phyloP scores from a whole-genome alignment of 805 yeast genomes.

The Kodamaea nitidulidarum region DNA sequence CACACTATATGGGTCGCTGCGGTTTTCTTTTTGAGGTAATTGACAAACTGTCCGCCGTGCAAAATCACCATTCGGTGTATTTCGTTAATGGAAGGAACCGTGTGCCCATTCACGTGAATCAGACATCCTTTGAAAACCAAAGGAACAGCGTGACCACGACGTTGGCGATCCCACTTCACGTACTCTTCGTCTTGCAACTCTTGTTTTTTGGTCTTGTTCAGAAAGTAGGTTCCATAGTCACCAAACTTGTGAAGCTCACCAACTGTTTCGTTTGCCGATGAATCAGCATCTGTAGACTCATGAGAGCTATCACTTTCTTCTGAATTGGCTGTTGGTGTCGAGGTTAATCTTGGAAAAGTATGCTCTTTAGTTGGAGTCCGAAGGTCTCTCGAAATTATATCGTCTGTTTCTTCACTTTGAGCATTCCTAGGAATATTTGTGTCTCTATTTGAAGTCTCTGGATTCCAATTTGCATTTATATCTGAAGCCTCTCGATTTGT shows the following conservation, averaged over 20 bases:
- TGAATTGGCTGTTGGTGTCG: not conserved
- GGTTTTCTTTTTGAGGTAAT: constrained; percentile 65
- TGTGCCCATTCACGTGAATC: constrained; percentile 85
- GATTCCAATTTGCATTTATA: too few relatives aligned
- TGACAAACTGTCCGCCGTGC: constrained; percentile 77
- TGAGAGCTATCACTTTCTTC: not conserved
- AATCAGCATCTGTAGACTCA: not conserved
- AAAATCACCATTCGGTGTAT: constrained; percentile 66
- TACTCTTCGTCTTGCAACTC: constrained; percentile 52
- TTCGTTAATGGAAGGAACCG: constrained; percentile 71
- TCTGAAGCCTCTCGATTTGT: too few relatives aligned
- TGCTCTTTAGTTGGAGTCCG: too few relatives aligned
- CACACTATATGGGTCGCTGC: constrained; percentile 84
- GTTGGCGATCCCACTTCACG: constrained; percentile 44
- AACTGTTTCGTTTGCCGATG: not conserved
- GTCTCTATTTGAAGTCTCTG: too few relatives aligned
- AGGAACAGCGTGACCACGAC: constrained; percentile 18
- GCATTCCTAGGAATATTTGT: too few relatives aligned
- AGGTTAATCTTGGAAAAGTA: too few relatives aligned
- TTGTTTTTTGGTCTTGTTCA: constrained; percentile 58
- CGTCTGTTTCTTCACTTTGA: too few relatives aligned
- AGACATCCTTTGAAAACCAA: constrained; percentile 58
- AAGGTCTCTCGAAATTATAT: too few relatives aligned
- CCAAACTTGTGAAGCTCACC: constrained; percentile 54
- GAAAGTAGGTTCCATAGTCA: constrained; percentile 62